A percentile compares a stretch with the other conserved stretches of the same genome.
These are phyloP conservation scores for Penicillium paxilli DNA, from an alignment of 495 filamentous ascomycete genomes.

Conservation along the genomic window DNA sequence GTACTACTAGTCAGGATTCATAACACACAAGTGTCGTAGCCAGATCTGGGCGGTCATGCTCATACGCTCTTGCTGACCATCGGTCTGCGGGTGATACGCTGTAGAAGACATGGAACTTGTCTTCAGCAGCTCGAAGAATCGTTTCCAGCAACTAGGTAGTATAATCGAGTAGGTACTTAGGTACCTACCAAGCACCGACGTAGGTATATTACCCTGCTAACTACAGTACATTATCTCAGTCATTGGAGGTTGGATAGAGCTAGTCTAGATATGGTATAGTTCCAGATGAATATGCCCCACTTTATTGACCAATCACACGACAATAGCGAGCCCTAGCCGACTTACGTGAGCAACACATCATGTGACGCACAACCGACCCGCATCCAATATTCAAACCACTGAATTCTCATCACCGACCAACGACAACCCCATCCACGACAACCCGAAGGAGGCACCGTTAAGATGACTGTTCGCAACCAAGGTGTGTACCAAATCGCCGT, in stretches of 20 bases:
- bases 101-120: neutral
- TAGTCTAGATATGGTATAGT: neutral
- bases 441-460: constrained; percentile 31
- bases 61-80: neutral
- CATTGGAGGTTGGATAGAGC: neutral
- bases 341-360: constrained; percentile 31
- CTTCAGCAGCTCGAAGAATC: neutral
- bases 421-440: constrained; percentile 40
- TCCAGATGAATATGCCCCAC: neutral
- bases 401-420: constrained; percentile 34
- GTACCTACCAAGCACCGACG: too few relatives aligned
- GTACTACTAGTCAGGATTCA: too few relatives aligned
- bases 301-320: constrained; percentile 22
- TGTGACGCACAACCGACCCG: constrained; percentile 45
- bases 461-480: constrained; percentile 43
- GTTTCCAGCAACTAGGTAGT: neutral
- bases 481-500: constrained; percentile 28
- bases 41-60: neutral
- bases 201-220: too few relatives aligned
- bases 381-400: constrained; percentile 26
- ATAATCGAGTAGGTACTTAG: too few relatives aligned
- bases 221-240: too few relatives aligned
- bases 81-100: neutral
- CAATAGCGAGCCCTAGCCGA: constrained; percentile 17
- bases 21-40: neutral